A percentile compares a stretch with the other conserved stretches of the same genome.
These are phyloP conservation scores for Biscutella auriculata DNA, from an alignment of 441 rosid species.

Conservation along the genomic window DNA sequence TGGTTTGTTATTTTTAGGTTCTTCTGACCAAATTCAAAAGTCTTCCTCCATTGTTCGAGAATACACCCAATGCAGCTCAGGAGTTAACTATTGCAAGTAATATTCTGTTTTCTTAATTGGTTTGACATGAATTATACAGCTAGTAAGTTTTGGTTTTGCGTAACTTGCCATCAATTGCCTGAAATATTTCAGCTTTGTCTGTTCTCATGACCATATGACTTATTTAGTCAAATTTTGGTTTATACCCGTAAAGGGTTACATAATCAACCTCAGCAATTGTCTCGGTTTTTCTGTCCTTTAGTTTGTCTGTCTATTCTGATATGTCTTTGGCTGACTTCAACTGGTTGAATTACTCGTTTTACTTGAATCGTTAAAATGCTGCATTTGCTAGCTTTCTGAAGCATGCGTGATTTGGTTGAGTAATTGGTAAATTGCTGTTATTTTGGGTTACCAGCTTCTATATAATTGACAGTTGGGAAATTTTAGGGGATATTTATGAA, in stretches of 20 bases:
- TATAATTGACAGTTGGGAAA: background rate
- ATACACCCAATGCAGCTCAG: conserved; percentile 45
- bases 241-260: too few relatives aligned
- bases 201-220: background rate
- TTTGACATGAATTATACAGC: background rate
- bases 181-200: background rate
- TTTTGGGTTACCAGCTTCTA: background rate
- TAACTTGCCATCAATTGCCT: background rate
- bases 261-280: too few relatives aligned
- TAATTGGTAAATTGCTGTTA: background rate
- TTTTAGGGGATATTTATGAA: conserved; percentile 82
- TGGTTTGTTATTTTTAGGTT: conserved; percentile 38
- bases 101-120: conserved; percentile 1
- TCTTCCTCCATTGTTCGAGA: conserved; percentile 81
- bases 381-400: background rate
- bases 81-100: conserved; percentile 79
- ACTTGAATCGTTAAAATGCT: background rate
- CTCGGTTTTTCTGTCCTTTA: background rate
- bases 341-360: background rate
- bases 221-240: background rate
- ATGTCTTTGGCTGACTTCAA: background rate
- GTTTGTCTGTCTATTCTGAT: background rate
- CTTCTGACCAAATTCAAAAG: conserved; percentile 66
- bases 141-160: background rate
- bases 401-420: background rate